Conservation (phyloP, 2,329 filamentous ascomycete species). For the Aspergillus arachidicola region DNA sequence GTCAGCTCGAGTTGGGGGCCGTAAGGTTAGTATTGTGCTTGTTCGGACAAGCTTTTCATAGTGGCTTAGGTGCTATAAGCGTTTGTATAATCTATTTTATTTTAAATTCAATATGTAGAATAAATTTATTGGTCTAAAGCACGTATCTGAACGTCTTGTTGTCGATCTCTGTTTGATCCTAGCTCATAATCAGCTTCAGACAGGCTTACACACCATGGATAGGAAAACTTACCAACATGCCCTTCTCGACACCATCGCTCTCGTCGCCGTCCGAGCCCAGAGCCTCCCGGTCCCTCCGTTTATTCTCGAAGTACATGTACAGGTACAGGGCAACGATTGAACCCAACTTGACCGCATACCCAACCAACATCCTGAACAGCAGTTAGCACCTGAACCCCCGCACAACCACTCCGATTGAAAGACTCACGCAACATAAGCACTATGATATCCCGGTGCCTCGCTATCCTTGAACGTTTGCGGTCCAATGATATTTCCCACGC, state of each 20-base stretch:
- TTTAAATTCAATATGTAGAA: too few species aligned
- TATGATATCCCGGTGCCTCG: slow-evolving; percentile 54
- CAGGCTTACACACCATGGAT: background rate
- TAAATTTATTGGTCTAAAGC: slow-evolving; percentile 23
- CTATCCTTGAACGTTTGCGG: slow-evolving; percentile 56
- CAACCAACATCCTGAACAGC: slow-evolving; percentile 55
- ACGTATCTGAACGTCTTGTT: slow-evolving; percentile 59
- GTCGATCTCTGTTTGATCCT: slow-evolving; percentile 57
- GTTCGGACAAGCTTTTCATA: background rate
- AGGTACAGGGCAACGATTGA: slow-evolving; percentile 55
- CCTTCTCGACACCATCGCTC: slow-evolving; percentile 55
- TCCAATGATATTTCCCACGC: slow-evolving; percentile 52
- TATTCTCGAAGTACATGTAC: slow-evolving; percentile 60
- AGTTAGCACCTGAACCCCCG: background rate
- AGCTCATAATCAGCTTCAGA: background rate
- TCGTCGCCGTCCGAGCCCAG: slow-evolving; percentile 46
- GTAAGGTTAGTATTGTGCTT: background rate
- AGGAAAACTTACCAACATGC: slow-evolving; percentile 49
- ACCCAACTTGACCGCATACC: slow-evolving; percentile 56
- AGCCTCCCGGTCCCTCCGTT: slow-evolving; percentile 54
- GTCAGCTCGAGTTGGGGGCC: background rate
- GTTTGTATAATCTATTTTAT: too few species aligned
- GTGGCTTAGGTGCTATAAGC: background rate
- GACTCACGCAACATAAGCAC: slow-evolving; percentile 32
- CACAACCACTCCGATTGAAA: background rate